These are phyloP conservation scores for Beverwykella pulmonaria DNA, from an alignment of 495 filamentous ascomycete genomes.

Conservation along the genomic window DNA sequence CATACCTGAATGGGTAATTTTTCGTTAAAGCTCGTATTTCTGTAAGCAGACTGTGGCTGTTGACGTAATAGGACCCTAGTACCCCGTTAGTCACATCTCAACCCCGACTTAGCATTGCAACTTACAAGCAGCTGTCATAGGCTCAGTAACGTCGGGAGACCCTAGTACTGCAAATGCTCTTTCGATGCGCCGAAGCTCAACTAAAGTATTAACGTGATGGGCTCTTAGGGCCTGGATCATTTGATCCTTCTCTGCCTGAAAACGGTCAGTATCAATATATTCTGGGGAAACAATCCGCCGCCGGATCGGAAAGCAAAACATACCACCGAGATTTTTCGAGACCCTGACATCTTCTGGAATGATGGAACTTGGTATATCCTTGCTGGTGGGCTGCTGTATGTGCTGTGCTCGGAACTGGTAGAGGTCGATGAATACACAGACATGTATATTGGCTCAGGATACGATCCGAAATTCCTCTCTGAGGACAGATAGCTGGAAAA, in stretches of 20 bases:
- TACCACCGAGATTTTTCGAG: slow-evolving; percentile 25
- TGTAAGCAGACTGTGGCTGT: slow-evolving; percentile 70
- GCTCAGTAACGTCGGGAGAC: slow-evolving; percentile 59
- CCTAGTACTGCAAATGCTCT: slow-evolving; percentile 60
- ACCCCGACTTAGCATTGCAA: background rate
- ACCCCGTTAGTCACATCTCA: slow-evolving; percentile 17
- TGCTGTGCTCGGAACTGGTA: slow-evolving; percentile 26
- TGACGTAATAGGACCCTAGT: slow-evolving; percentile 66
- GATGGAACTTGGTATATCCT: slow-evolving; percentile 32
- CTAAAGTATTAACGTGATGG: slow-evolving; percentile 71
- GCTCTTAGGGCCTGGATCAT: slow-evolving; percentile 59
- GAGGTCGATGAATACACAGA: slow-evolving; percentile 33
- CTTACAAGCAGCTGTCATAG: slow-evolving; percentile 69
- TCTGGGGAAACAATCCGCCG: background rate
- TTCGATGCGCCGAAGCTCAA: slow-evolving; percentile 75
- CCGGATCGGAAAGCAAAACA: background rate
- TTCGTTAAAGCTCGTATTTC: slow-evolving; percentile 70
- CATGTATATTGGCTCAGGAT: slow-evolving; percentile 26
- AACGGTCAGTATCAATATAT: background rate
- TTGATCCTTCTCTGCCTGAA: slow-evolving; percentile 55
- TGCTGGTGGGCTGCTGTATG: slow-evolving; percentile 39
- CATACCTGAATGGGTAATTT: slow-evolving; percentile 65
- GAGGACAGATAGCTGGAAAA: slow-evolving; percentile 24
- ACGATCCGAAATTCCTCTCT: background rate
- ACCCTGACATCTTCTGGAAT: slow-evolving; percentile 32